Evolutionary conservation across 2,329 filamentous ascomycete species (phyloP).

Genomic region (Reticulascus tulasneorum): DNA sequence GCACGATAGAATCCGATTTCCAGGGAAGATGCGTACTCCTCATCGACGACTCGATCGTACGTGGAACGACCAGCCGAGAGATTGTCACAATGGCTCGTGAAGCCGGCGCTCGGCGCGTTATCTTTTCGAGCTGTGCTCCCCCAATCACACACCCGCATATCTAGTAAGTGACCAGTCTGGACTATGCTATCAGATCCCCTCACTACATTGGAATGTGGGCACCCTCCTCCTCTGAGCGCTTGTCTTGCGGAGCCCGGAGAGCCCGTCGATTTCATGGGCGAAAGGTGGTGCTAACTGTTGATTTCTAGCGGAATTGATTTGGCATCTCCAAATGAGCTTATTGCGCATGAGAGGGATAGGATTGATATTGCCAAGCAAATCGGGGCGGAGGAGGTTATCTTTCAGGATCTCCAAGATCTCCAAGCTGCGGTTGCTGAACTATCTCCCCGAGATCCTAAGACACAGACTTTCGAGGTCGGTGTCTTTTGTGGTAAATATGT

Average conservation of each 20-base stretch:
- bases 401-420: constrained; percentile 65
- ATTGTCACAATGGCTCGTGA: constrained; percentile 70
- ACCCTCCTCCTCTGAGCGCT: too few species aligned
- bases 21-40: constrained; percentile 73
- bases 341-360: constrained; percentile 35
- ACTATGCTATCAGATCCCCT: constrained; percentile 1
- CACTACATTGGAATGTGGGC: too few species aligned
- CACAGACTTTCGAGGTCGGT: constrained; percentile 76
- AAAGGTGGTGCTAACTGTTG: constrained; percentile 5
- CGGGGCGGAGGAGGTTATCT: constrained; percentile 51
- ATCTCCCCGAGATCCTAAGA: constrained; percentile 49
- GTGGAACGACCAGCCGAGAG: constrained; percentile 75
- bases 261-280: constrained; percentile 34
- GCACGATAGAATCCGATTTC: constrained; percentile 82
- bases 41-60: constrained; percentile 86
- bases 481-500: constrained; percentile 88
- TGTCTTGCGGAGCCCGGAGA: too few species aligned
- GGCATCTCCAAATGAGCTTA: constrained; percentile 28
- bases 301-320: too few species aligned
- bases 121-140: constrained; percentile 79
- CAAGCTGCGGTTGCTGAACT: constrained; percentile 73
- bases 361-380: constrained; percentile 40
- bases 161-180: constrained; percentile 57
- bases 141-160: constrained; percentile 83
- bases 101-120: constrained; percentile 75